These are phyloP conservation scores for Wickerhamiella infanticola DNA, from an alignment of 1,139 yeast species.

Conservation along the genomic window DNA sequence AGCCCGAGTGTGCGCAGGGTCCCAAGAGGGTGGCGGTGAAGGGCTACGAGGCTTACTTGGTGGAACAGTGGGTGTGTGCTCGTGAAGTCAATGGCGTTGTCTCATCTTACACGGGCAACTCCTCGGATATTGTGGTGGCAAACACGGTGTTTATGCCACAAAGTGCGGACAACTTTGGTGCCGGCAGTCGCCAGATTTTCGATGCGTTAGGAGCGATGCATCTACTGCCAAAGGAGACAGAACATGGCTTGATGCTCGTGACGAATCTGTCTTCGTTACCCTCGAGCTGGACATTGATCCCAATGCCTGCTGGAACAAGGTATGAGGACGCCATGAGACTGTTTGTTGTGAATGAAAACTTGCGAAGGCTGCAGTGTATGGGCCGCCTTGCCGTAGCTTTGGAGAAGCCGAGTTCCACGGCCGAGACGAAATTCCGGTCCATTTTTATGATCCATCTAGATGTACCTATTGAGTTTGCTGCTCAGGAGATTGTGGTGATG, in stretches of 20 bases:
- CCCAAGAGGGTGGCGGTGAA: slow-evolving; percentile 9
- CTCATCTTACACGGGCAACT: slow-evolving; percentile 73
- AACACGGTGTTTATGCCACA: slow-evolving; percentile 45
- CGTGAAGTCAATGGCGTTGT: slow-evolving; percentile 53
- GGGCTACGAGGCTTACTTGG: slow-evolving; percentile 80
- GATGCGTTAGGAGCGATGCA: slow-evolving; percentile 51
- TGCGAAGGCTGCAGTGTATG: slow-evolving; percentile 65
- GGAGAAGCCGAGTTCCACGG: slow-evolving; percentile 56
- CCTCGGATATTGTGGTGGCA: slow-evolving; percentile 44
- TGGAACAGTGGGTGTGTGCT: slow-evolving; percentile 85
- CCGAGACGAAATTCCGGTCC: slow-evolving; percentile 69
- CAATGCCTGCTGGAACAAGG: slow-evolving; percentile 32
- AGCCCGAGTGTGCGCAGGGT: slow-evolving; percentile 13
- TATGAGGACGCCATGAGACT: slow-evolving; percentile 35
- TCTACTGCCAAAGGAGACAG: slow-evolving; percentile 38
- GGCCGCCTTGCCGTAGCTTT: slow-evolving; percentile 68
- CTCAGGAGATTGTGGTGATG: slow-evolving; percentile 55
- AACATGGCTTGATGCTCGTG: slow-evolving; percentile 49
- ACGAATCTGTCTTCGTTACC: slow-evolving; percentile 73
- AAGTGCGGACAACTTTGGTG: slow-evolving; percentile 42
- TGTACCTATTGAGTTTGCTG: slow-evolving; percentile 49
- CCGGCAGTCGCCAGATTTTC: slow-evolving; percentile 34
- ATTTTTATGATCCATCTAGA: slow-evolving; percentile 43
- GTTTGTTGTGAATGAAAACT: slow-evolving; percentile 59
- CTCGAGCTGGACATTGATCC: slow-evolving; percentile 53